Evolutionary conservation across 176 grass and related monocot genomes (phyloP), one percentile per base, ranked within the genome.

Genomic region (Rhipidocladum racemiflorum): DNA sequence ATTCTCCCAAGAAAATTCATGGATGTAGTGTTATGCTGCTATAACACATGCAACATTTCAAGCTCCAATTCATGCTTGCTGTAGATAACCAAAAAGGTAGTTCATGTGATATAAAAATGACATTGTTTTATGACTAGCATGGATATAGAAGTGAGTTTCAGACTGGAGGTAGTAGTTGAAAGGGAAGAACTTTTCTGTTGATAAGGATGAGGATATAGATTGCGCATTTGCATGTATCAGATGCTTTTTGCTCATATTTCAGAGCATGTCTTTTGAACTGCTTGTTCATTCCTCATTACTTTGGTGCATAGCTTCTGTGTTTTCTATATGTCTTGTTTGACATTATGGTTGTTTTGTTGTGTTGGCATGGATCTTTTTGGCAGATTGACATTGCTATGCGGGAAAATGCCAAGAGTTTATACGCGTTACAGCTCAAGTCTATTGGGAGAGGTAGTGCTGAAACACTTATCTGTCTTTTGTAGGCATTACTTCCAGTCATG

Each of bases 301-400:
- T 81, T 46, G 25, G 35, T 39, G 43, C 75, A 85, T 39, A 50
- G 30, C 50, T 78, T 79, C 9, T 39, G 20, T 66, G 34, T 80
- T 65, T 65, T 60, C 4, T 49, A 9, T 57, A 21, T 30, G 24
- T 68, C 24, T 72, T 64, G 23, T 60, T 83, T 86, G 65, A 82
- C 13, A 44, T 73, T 70, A 76, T 67, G 43, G 20, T 68, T 78
- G 20, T 73, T 79, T 66, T 36, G 20, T 57, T 65, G 68, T 15
- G 30, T 27, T 65, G n/a, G 59, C 56, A 43, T 91, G 62, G 62
- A 27, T 87, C 38, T 70, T 77, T 85, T 90, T 73, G 66, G 60
- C 65, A 99, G 96, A 82, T 99, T 18, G 93, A 95, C 73, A 99
- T 99, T 90, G 92, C 96, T 83, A 91, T 99, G 78, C 80, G 96